These are phyloP conservation scores for Russula vinacea DNA, from an alignment of 768 basidiomycete genomes.

Conservation along the genomic window DNA sequence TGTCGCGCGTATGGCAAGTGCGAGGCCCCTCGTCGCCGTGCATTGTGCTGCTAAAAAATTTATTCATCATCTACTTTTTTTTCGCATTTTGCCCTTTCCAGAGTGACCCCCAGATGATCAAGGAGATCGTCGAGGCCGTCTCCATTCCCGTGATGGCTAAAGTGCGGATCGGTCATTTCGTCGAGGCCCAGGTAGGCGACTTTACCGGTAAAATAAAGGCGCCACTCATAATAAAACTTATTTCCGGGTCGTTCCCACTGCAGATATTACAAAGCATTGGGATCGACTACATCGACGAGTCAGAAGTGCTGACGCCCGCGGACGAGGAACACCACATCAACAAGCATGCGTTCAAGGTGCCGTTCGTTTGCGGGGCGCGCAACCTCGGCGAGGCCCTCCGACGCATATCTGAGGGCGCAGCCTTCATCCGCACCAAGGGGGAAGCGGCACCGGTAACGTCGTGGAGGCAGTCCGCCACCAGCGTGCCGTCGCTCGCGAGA, in stretches of 20 bases:
- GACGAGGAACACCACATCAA: slow-evolving; percentile 97
- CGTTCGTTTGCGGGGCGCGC: slow-evolving; percentile 94
- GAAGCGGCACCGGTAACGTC: slow-evolving; percentile 86
- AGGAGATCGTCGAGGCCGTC: slow-evolving; percentile 89
- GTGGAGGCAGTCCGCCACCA: slow-evolving; percentile 94
- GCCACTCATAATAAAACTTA: slow-evolving; percentile 4
- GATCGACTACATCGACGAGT: slow-evolving; percentile 96
- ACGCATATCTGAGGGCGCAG: slow-evolving; percentile 94
- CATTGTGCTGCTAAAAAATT: slow-evolving; percentile 8
- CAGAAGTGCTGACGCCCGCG: slow-evolving; percentile 91
- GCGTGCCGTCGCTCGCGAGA: slow-evolving; percentile 78
- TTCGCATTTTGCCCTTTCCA: slow-evolving; percentile 32
- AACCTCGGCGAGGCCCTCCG: slow-evolving; percentile 95
- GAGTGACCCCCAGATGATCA: slow-evolving; percentile 97
- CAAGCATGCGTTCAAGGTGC: slow-evolving; percentile 92
- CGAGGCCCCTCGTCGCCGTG: slow-evolving; percentile 6
- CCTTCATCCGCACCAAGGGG: slow-evolving; percentile 98
- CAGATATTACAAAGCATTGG: slow-evolving; percentile 93
- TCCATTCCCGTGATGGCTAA: slow-evolving; percentile 98
- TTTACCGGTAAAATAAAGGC: background rate
- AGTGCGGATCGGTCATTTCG: slow-evolving; percentile 95
- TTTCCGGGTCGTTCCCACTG: background rate
- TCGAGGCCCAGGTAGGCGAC: slow-evolving; percentile 78
- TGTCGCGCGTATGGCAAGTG: slow-evolving; percentile 89
- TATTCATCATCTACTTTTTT: background rate